These are phyloP conservation scores for Flaveria brownii DNA, from an alignment of 129 eudicot genomes.

Conservation along the genomic window DNA sequence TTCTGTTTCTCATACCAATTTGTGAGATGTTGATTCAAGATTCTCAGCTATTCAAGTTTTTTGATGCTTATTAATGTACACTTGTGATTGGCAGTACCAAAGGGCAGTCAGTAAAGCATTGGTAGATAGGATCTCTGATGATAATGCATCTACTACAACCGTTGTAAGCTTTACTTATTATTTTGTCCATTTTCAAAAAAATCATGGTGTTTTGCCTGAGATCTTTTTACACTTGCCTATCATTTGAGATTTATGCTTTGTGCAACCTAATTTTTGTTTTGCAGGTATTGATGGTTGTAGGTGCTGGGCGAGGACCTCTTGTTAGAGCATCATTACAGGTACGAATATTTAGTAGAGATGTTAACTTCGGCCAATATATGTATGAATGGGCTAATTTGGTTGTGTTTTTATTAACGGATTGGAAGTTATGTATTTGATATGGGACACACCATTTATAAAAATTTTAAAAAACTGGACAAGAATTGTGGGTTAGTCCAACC, in stretches of 20 bases:
- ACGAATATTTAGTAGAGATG: not conserved
- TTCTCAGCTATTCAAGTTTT: not conserved
- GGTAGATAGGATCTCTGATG: slow-evolving; percentile 82
- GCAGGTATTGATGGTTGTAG: slow-evolving; percentile 97
- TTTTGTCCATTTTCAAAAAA: slow-evolving; percentile 8
- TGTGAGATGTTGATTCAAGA: not conserved
- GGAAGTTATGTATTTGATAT: not conserved
- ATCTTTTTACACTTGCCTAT: not conserved
- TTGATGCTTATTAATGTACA: slow-evolving; percentile 5
- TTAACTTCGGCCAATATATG: not conserved
- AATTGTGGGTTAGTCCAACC: not conserved
- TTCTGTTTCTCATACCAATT: not conserved
- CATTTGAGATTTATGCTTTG: slow-evolving; percentile 6
- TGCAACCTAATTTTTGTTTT: slow-evolving; percentile 2
- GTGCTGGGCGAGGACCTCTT: slow-evolving; percentile 99
- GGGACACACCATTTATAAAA: not conserved
- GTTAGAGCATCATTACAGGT: slow-evolving; percentile 97
- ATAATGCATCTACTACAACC: slow-evolving; percentile 55
- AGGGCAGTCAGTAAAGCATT: slow-evolving; percentile 88
- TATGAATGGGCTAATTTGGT: not conserved
- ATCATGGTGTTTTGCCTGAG: not conserved
- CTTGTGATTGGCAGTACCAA: slow-evolving; percentile 63
- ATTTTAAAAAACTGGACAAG: not conserved
- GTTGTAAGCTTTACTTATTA: slow-evolving; percentile 49
- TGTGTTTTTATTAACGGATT: not conserved